Base-by-base conservation (phyloP, 2,329 filamentous ascomycete species). In the Cercospora beticola region DNA sequence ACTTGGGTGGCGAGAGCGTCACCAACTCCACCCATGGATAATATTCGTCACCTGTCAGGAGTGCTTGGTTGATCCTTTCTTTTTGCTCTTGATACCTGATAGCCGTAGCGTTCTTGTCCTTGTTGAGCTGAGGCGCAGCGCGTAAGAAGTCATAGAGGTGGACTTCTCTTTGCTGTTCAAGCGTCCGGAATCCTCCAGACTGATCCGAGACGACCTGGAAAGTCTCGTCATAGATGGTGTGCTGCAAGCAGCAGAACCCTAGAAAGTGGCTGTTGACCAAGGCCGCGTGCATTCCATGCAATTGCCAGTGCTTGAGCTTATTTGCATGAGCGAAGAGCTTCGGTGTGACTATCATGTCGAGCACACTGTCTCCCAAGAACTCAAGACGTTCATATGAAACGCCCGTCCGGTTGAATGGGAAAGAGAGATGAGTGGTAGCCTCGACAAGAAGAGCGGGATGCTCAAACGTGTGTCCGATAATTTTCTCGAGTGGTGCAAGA, bases 321-420 rank as follows among this genome's bases (percentile, higher is more conserved):
- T 78, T 77, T 0, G 88, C 76, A 3, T 84, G 80, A 0, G 81
- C 75, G 77, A 87, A 91, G 5, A 94, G 80, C n/a, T 81, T 83
- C 0, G 81, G 82, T 7, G 92, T 88, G 60, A 97, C 82, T 65
- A 97, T 82, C 73, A 89, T 86, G 79, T 98, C 94, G 0, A 98
- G 86, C 2, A 97, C 83, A 0, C 93, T 87, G 74, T 98, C 94
- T 0, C 94, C 94, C 0, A 97, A 82, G 74, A 95, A 97, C 76
- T 97, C 94, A 0, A 97, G 85, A 0, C 93, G 87, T 72, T 97
- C 91, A 74, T 89, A 89, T 0, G 85, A 86, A 40, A 81, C 78
- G 12, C 88, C 85, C 23, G 80, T 83, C n/a, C 58, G 57, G 40
- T 70, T 70, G 64, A 65, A 63, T 2, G 67, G 69, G 26, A 68